Conservation (phyloP, 2,329 filamentous ascomycete genomes). For the Colletotrichum sidae region DNA sequence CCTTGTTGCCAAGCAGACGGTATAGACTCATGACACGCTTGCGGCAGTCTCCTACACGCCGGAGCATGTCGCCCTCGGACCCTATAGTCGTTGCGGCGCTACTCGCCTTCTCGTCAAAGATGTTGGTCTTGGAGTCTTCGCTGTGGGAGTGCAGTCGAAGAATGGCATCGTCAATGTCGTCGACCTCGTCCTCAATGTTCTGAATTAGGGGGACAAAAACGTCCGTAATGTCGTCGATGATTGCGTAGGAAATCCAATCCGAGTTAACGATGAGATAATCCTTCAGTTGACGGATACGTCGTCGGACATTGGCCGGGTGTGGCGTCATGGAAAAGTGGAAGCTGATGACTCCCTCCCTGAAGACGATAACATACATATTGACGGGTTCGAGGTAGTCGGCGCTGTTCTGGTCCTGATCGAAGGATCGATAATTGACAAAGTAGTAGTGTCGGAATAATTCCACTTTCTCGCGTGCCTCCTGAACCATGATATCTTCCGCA, state of each 20-base stretch:
- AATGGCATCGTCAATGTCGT: slow-evolving; percentile 95
- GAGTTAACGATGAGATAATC: slow-evolving; percentile 94
- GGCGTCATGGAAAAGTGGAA: slow-evolving; percentile 98
- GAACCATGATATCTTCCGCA: slow-evolving; percentile 95
- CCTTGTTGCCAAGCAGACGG: slow-evolving; percentile 93
- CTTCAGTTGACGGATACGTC: slow-evolving; percentile 90
- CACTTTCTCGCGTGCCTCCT: slow-evolving; percentile 97
- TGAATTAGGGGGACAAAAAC: slow-evolving; percentile 94
- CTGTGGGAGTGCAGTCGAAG: slow-evolving; percentile 78
- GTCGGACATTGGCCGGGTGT: slow-evolving; percentile 94
- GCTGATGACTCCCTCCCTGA: slow-evolving; percentile 92
- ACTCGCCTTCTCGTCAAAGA: slow-evolving; percentile 57
- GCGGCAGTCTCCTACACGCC: slow-evolving; percentile 90
- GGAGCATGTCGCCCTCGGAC: slow-evolving; percentile 83
- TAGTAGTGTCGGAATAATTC: slow-evolving; percentile 98
- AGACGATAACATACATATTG: slow-evolving; percentile 98
- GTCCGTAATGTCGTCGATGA: slow-evolving; percentile 98
- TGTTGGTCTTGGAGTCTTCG: slow-evolving; percentile 54
- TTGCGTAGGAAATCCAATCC: slow-evolving; percentile 98
- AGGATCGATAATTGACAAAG: slow-evolving; percentile 97
- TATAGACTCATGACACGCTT: slow-evolving; percentile 99
- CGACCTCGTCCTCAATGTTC: slow-evolving; percentile 93
- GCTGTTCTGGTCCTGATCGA: slow-evolving; percentile 92
- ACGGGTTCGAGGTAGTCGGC: slow-evolving; percentile 94
- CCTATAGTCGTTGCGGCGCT: slow-evolving; percentile 60